These are phyloP conservation scores for Yamadazyma diospyri DNA, from an alignment of 1,139 yeast species.

Conservation along the genomic window DNA sequence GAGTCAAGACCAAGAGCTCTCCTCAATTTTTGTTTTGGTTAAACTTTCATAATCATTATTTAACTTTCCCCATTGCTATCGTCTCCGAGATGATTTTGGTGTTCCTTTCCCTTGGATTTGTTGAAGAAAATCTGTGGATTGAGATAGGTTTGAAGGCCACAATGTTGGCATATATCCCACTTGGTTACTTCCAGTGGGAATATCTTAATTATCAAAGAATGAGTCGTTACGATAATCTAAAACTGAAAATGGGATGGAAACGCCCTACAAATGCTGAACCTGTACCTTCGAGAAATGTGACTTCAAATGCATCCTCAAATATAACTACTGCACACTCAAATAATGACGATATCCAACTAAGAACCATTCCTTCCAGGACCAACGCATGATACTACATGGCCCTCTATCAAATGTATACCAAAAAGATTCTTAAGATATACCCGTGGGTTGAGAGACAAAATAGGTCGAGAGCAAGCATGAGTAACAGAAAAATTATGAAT, in stretches of 20 bases:
- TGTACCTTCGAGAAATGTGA: constrained; percentile 2
- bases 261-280: constrained; percentile 3
- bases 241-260: constrained; percentile 10
- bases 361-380: no score
- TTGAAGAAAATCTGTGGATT: constrained; percentile 28
- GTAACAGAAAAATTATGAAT: no score
- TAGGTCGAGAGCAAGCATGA: no score
- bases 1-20: constrained; percentile 35
- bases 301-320: no score
- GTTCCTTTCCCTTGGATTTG: constrained; percentile 47
- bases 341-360: constrained; percentile 11
- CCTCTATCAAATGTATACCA: no score
- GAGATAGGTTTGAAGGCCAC: constrained; percentile 25
- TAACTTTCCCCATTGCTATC: constrained; percentile 45
- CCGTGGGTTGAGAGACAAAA: no score
- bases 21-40: constrained; percentile 34
- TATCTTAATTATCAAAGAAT: constrained; percentile 24
- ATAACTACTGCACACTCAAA: constrained; percentile 3
- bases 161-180: constrained; percentile 34
- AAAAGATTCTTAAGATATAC: no score
- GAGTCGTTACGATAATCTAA: constrained; percentile 19
- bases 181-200: constrained; percentile 35
- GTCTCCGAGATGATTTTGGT: constrained; percentile 51
- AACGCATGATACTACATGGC: no score
- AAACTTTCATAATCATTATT: constrained; percentile 37